Evolutionary conservation across 306 rosid genomes (phyloP).

Genomic region (Prunus persica): DNA sequence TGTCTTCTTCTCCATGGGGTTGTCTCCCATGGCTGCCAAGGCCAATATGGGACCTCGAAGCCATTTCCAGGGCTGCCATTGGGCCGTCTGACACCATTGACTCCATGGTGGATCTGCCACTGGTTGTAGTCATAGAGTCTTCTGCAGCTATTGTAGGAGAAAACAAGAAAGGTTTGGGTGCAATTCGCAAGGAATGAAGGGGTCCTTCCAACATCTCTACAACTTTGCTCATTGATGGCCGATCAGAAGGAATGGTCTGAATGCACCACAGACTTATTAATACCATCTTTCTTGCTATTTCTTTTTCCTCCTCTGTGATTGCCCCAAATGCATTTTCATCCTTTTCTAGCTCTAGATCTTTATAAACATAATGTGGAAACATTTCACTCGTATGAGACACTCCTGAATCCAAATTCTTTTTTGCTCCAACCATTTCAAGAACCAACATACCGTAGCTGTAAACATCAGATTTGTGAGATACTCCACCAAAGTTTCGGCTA

Average conservation of each 20-base stretch:
- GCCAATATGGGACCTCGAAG: too few relatives aligned
- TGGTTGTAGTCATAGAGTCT: too few relatives aligned
- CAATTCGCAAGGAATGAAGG: slow-evolving; percentile 13
- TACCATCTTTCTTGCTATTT: slow-evolving; percentile 27
- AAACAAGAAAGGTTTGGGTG: slow-evolving; percentile 35
- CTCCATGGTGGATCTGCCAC: too few relatives aligned
- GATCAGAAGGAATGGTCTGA: slow-evolving; percentile 27
- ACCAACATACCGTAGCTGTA: slow-evolving; percentile 20
- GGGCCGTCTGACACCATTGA: too few relatives aligned
- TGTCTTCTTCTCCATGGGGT: too few relatives aligned
- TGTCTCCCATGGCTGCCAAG: too few relatives aligned
- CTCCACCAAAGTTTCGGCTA: slow-evolving; percentile 7
- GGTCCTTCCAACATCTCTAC: slow-evolving; percentile 42
- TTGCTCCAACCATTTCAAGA: slow-evolving; percentile 13
- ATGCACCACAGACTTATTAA: slow-evolving; percentile 40
- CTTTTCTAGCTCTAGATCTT: not conserved
- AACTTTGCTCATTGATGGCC: slow-evolving; percentile 41
- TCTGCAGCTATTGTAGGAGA: slow-evolving; percentile 18
- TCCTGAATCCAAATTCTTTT: not conserved
- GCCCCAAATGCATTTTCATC: not conserved
- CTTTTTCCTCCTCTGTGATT: slow-evolving; percentile 23
- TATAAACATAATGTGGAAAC: not conserved
- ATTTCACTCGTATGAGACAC: slow-evolving; percentile 2
- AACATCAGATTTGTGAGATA: slow-evolving; percentile 21
- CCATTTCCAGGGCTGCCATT: too few relatives aligned